Percentiles rank a stretch among this genome's conserved stretches.
These are phyloP conservation scores for Pythium rishiriense DNA, from an alignment of 352 stramenopile genomes.

Conservation along the genomic window DNA sequence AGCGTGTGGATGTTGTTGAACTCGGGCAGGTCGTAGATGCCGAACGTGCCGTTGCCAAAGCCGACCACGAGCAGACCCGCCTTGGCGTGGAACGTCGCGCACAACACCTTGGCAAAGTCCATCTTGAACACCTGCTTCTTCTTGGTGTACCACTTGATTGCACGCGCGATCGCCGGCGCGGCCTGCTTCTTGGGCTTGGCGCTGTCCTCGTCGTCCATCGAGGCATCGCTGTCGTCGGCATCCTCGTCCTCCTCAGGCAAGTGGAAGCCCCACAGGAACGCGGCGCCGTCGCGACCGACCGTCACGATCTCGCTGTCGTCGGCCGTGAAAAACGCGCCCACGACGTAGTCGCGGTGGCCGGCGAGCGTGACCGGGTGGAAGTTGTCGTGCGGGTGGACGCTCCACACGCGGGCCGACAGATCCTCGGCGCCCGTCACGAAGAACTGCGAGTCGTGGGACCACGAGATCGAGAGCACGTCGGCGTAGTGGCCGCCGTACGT, in stretches of 20 bases:
- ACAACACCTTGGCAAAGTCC: constrained; percentile 88
- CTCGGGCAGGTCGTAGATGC: constrained; percentile 96
- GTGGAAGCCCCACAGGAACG: constrained; percentile 87
- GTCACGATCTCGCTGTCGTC: constrained; percentile 86
- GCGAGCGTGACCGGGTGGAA: constrained; percentile 89
- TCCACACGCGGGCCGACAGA: constrained; percentile 86
- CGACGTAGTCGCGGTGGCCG: constrained; percentile 86
- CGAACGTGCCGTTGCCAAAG: constrained; percentile 98
- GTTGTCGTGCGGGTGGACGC: constrained; percentile 58
- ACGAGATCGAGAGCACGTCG: constrained; percentile 85
- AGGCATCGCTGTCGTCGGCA: constrained; percentile 27
- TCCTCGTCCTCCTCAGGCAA: constrained; percentile 45
- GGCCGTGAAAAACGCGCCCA: constrained; percentile 85
- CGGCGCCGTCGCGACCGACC: constrained; percentile 81
- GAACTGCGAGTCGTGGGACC: constrained; percentile 88
- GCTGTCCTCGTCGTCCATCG: constrained; percentile 22
- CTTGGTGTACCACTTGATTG: constrained; percentile 84
- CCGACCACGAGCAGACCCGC: constrained; percentile 92
- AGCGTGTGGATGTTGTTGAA: constrained; percentile 98
- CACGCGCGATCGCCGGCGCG: constrained; percentile 66
- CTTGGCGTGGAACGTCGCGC: constrained; percentile 88
- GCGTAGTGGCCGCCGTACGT: constrained; percentile 90
- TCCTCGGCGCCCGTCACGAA: constrained; percentile 90
- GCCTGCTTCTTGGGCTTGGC: background rate
- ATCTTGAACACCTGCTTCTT: constrained; percentile 90